Evolutionary conservation across 495 filamentous ascomycete genomes (phyloP).

Genomic region (Podospora pseudoanserina): DNA sequence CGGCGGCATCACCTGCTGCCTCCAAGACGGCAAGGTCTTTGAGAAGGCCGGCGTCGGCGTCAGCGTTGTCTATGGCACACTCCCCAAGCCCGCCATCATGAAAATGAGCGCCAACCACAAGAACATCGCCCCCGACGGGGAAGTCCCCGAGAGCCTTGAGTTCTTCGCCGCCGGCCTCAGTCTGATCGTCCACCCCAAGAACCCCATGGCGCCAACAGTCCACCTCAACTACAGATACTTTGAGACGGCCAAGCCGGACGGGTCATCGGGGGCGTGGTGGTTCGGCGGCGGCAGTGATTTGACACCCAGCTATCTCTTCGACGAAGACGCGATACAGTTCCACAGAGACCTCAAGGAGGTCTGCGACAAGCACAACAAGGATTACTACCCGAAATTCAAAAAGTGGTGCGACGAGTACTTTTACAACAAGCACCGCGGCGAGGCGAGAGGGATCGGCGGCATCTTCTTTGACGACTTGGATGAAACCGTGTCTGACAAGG

Average conservation of each 20-base stretch:
- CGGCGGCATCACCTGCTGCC: slow-evolving; percentile 82
- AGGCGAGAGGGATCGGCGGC: slow-evolving; percentile 86
- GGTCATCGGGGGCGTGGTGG: slow-evolving; percentile 85
- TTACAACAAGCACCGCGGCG: slow-evolving; percentile 81
- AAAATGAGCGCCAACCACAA: slow-evolving; percentile 97
- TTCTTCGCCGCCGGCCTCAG: slow-evolving; percentile 96
- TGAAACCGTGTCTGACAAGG: slow-evolving; percentile 71
- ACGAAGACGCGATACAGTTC: slow-evolving; percentile 96
- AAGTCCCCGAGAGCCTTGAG: slow-evolving; percentile 66
- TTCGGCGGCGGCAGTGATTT: slow-evolving; percentile 94
- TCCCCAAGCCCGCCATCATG: slow-evolving; percentile 80
- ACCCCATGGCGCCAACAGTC: slow-evolving; percentile 96
- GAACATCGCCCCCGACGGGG: slow-evolving; percentile 65
- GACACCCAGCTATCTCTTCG: slow-evolving; percentile 90
- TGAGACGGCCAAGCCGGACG: slow-evolving; percentile 78
- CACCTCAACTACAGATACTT: slow-evolving; percentile 99
- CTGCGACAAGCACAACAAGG: slow-evolving; percentile 89
- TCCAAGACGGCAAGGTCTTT: slow-evolving; percentile 94
- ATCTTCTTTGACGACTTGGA: slow-evolving; percentile 99
- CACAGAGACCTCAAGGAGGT: slow-evolving; percentile 87
- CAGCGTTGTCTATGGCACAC: slow-evolving; percentile 87
- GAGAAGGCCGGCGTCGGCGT: slow-evolving; percentile 98
- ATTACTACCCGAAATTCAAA: slow-evolving; percentile 94
- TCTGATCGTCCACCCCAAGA: slow-evolving; percentile 85
- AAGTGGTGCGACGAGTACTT: slow-evolving; percentile 99